Evolutionary conservation across 208 protist genomes (phyloP).

Genomic region (Leishmania aethiopica): DNA sequence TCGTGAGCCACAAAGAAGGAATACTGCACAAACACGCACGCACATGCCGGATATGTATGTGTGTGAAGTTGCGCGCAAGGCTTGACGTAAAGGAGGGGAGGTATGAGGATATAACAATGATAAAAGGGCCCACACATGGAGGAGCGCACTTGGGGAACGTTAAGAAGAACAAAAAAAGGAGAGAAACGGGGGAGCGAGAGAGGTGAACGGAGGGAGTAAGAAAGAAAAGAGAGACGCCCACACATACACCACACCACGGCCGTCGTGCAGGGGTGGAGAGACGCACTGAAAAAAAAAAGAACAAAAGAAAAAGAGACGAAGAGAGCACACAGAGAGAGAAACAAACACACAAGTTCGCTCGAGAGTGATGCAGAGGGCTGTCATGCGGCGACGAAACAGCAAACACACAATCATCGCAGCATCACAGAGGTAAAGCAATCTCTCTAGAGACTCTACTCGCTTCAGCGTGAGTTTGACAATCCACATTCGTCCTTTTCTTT

Average conservation of each 20-base stretch:
- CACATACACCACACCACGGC: background rate
- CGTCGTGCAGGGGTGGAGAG: background rate
- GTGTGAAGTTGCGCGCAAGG: background rate
- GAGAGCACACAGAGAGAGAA: background rate
- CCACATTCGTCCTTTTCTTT: background rate
- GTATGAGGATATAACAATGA: constrained; percentile 6
- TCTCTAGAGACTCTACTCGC: background rate
- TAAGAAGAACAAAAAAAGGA: background rate
- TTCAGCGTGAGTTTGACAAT: background rate
- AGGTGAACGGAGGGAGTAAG: background rate
- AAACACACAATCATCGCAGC: background rate
- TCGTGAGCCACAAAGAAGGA: constrained; percentile 3
- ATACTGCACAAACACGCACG: constrained; percentile 1
- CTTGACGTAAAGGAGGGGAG: background rate
- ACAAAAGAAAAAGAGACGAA: background rate
- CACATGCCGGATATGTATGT: background rate
- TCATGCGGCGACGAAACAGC: background rate
- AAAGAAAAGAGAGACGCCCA: background rate
- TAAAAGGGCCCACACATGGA: background rate
- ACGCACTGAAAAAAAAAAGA: no score
- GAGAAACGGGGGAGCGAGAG: background rate
- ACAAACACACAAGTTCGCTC: background rate
- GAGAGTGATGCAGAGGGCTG: background rate
- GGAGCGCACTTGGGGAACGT: constrained; percentile 2
- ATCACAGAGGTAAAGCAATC: background rate